Evolutionary conservation across 257 asterid species (phyloP).

Genomic region (Cruciata laevipes): DNA sequence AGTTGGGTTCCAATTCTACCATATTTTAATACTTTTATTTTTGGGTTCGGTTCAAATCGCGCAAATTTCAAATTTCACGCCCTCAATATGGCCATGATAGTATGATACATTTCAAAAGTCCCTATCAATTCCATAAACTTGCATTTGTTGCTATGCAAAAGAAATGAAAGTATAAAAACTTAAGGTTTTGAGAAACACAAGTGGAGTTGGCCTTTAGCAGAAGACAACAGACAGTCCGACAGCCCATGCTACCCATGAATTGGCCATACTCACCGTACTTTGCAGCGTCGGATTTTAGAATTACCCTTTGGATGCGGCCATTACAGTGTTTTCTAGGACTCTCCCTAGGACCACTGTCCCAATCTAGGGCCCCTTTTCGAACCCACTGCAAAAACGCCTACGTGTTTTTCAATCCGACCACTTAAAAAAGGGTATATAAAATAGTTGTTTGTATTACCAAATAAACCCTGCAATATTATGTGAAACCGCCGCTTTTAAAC

Average conservation of each 20-base stretch:
- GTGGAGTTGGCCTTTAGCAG: constrained; percentile 7
- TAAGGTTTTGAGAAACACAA: not conserved
- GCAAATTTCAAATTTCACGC: too few relatives aligned
- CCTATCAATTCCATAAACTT: too few relatives aligned
- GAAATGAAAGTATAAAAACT: too few relatives aligned
- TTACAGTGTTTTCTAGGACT: constrained; percentile 2
- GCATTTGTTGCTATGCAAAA: too few relatives aligned
- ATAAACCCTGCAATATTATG: not conserved
- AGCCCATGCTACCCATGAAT: constrained; percentile 14
- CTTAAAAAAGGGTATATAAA: not conserved
- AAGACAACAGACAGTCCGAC: not conserved
- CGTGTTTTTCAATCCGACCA: not conserved
- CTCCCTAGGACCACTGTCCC: constrained; percentile 6
- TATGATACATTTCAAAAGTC: too few relatives aligned
- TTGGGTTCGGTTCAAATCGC: too few relatives aligned
- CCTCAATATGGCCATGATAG: too few relatives aligned
- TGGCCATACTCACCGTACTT: not conserved
- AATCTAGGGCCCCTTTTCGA: not conserved
- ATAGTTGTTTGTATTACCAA: not conserved
- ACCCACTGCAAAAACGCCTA: not conserved
- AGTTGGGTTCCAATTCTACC: too few relatives aligned
- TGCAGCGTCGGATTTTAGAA: constrained; percentile 3
- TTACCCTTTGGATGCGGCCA: not conserved
- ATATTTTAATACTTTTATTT: too few relatives aligned
- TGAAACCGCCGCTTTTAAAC: not conserved